phyloP scores from a whole-genome alignment of 805 yeast species.

The Candida sanyiensis region DNA sequence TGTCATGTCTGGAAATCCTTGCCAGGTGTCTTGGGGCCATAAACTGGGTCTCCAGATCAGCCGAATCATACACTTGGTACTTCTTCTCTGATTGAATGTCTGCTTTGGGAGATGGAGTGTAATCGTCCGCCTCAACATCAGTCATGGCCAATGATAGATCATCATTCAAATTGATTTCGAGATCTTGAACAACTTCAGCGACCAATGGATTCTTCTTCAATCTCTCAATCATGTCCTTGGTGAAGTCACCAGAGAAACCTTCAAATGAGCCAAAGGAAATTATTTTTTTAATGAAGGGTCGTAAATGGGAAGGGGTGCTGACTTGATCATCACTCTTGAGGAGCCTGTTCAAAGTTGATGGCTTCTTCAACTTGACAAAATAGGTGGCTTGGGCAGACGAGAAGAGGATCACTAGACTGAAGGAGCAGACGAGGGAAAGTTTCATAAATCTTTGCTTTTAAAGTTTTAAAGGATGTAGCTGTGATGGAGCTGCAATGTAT shows the following conservation, averaged over 20 bases:
- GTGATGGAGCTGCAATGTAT: too few relatives aligned
- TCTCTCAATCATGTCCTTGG: conserved; percentile 40
- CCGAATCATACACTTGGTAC: conserved; percentile 1
- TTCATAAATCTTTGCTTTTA: conserved; percentile 1
- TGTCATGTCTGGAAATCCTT: conserved; percentile 48
- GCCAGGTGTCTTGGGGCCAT: conserved; percentile 66
- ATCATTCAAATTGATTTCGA: conserved; percentile 51
- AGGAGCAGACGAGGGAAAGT: background rate
- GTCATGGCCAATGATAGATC: conserved; percentile 12
- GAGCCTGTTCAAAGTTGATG: conserved; percentile 20
- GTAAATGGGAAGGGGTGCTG: conserved; percentile 35
- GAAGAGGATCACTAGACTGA: background rate
- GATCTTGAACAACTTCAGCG: conserved; percentile 64
- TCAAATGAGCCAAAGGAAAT: conserved; percentile 66
- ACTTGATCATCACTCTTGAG: conserved; percentile 20
- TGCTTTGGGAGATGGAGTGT: background rate
- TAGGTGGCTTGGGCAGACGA: conserved; percentile 13
- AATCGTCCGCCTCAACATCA: conserved; percentile 9
- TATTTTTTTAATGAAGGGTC: conserved; percentile 42
- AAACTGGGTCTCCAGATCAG: conserved; percentile 28
- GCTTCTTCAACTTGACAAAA: conserved; percentile 23
- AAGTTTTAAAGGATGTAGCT: too few relatives aligned
- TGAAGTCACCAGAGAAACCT: conserved; percentile 62
- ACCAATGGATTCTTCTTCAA: conserved; percentile 56
- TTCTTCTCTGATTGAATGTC: background rate